These are phyloP conservation scores for Sedum album DNA, from an alignment of 164 flowering plant genomes.

Conservation along the genomic window DNA sequence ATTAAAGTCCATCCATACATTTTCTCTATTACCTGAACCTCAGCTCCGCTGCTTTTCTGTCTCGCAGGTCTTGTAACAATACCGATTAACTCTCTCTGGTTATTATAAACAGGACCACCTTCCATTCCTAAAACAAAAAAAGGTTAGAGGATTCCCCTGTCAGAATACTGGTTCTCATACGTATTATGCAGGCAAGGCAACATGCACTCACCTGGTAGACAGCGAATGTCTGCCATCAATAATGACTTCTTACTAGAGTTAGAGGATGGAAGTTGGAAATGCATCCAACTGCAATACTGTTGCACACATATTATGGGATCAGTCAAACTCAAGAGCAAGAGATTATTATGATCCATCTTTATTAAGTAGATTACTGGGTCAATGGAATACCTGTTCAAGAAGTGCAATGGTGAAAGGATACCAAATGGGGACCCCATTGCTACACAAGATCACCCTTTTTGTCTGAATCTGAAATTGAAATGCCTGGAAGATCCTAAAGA, in stretches of 20 bases:
- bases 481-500: slow-evolving; percentile 47
- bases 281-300: slow-evolving; percentile 72
- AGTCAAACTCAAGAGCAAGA: neutral
- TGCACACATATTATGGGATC: slow-evolving; percentile 21
- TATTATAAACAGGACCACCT: slow-evolving; percentile 83
- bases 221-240: slow-evolving; percentile 87
- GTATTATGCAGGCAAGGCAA: slow-evolving; percentile 7
- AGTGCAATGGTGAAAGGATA: slow-evolving; percentile 83
- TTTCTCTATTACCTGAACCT: slow-evolving; percentile 63
- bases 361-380: neutral
- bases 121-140: slow-evolving; percentile 68
- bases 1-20: neutral
- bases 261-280: slow-evolving; percentile 65
- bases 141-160: slow-evolving; percentile 8
- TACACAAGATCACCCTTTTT: slow-evolving; percentile 61
- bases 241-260: slow-evolving; percentile 38
- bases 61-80: slow-evolving; percentile 65
- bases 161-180: slow-evolving; percentile 10
- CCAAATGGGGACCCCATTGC: slow-evolving; percentile 97
- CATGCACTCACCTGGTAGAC: slow-evolving; percentile 79
- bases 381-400: slow-evolving; percentile 64
- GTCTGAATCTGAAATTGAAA: slow-evolving; percentile 23
- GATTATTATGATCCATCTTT: neutral
- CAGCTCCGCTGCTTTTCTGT: slow-evolving; percentile 69
- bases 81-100: slow-evolving; percentile 50